Percentiles rank a stretch among this genome's conserved stretches.
Conservation (phyloP, 2,329 filamentous ascomycete genomes). For the Orbilia ellipsospora region DNA sequence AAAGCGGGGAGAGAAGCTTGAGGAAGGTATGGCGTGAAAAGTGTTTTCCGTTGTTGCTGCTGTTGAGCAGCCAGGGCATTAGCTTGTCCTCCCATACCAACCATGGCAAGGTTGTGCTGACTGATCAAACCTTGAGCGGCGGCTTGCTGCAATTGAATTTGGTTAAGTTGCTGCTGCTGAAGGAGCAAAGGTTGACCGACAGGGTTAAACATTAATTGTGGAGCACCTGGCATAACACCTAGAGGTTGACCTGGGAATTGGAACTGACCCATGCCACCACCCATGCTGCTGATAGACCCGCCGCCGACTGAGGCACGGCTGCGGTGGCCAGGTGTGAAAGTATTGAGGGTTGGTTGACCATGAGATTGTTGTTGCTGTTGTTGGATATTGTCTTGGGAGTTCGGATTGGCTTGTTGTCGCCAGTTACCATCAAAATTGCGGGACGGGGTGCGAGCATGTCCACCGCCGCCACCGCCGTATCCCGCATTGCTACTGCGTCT, state of each 20-base stretch:
- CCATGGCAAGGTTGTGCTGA: constrained; percentile 78
- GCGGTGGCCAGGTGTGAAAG: constrained; percentile 94
- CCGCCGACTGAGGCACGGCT: constrained; percentile 80
- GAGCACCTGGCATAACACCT: constrained; percentile 78
- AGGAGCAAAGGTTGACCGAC: constrained; percentile 75
- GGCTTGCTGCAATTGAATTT: constrained; percentile 91
- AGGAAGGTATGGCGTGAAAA: constrained; percentile 97
- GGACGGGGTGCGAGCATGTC: constrained; percentile 83
- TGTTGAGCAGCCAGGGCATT: constrained; percentile 68
- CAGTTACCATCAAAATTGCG: constrained; percentile 98
- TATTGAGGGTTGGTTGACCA: constrained; percentile 67
- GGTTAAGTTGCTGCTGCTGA: constrained; percentile 74
- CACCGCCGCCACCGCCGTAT: constrained; percentile 63
- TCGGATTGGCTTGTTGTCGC: constrained; percentile 75
- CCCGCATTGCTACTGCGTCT: constrained; percentile 75
- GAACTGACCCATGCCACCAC: constrained; percentile 84
- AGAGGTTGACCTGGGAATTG: constrained; percentile 89
- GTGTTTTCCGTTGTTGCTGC: constrained; percentile 94
- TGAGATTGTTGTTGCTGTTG: constrained; percentile 60
- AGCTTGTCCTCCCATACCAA: constrained; percentile 62
- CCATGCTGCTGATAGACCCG: constrained; percentile 84
- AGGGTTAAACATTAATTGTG: constrained; percentile 63
- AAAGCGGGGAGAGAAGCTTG: constrained; percentile 93
- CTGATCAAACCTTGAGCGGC: constrained; percentile 77
- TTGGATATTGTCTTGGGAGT: constrained; percentile 62